Conservation (phyloP, 2,329 filamentous ascomycete species). For the Sordariomycetes sp. region DNA sequence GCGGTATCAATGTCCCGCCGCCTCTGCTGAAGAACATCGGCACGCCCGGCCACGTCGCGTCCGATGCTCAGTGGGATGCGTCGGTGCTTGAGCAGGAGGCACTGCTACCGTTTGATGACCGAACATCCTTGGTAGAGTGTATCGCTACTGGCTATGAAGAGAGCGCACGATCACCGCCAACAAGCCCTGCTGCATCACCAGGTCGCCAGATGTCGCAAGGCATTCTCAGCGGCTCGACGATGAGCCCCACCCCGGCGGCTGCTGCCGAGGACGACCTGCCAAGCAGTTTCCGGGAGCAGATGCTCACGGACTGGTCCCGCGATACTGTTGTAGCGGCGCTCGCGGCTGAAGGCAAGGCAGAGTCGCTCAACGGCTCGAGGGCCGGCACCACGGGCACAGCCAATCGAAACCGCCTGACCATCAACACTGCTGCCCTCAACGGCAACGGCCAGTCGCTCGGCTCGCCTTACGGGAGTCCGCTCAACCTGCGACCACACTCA, state of each 20-base stretch:
- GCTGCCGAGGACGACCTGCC: slow-evolving; percentile 49
- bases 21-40: slow-evolving; percentile 53
- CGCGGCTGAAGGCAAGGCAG: slow-evolving; percentile 60
- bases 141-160: slow-evolving; percentile 65
- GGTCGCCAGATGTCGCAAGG: slow-evolving; percentile 54
- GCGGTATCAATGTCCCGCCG: slow-evolving; percentile 63
- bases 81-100: slow-evolving; percentile 52
- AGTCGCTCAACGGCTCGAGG: slow-evolving; percentile 68
- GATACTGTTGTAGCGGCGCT: slow-evolving; percentile 62
- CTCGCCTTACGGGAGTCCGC: slow-evolving; percentile 40
- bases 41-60: slow-evolving; percentile 33
- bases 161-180: slow-evolving; percentile 51
- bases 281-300: slow-evolving; percentile 58
- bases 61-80: slow-evolving; percentile 35
- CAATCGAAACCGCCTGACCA: slow-evolving; percentile 46
- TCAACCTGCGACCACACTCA: slow-evolving; percentile 40
- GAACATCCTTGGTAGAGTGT: slow-evolving; percentile 60
- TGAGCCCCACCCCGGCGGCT: slow-evolving; percentile 26
- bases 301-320: slow-evolving; percentile 72
- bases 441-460: slow-evolving; percentile 25
- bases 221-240: slow-evolving; percentile 42
- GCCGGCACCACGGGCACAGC: slow-evolving; percentile 49
- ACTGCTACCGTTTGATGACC: slow-evolving; percentile 67
- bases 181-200: slow-evolving; percentile 63
- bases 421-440: slow-evolving; percentile 34